Evolutionary conservation across 2,329 filamentous ascomycete species (phyloP).

Genomic region (Didymella glomerata): DNA sequence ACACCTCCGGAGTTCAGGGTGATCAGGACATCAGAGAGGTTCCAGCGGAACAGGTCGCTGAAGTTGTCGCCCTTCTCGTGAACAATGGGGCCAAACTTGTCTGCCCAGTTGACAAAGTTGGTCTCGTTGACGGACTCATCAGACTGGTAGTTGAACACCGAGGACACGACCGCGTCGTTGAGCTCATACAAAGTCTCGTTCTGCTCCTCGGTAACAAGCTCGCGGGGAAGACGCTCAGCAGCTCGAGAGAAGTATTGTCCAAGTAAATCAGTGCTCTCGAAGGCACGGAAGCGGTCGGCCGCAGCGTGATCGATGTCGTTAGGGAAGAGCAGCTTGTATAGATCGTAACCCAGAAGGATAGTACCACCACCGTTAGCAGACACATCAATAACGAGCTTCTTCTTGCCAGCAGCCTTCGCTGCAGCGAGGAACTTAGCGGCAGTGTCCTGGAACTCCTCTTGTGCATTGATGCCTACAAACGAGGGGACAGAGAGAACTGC

Average conservation of each 20-base stretch:
- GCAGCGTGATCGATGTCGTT: slow-evolving; percentile 57
- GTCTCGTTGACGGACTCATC: slow-evolving; percentile 59
- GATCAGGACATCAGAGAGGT: slow-evolving; percentile 53
- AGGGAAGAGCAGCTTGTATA: slow-evolving; percentile 67
- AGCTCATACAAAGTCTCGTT: slow-evolving; percentile 51
- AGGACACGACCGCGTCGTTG: slow-evolving; percentile 49
- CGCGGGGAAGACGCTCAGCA: slow-evolving; percentile 44
- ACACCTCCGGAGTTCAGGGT: slow-evolving; percentile 46
- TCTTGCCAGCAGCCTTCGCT: slow-evolving; percentile 62
- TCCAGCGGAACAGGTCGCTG: slow-evolving; percentile 65
- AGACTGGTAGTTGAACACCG: slow-evolving; percentile 58
- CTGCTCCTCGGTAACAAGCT: slow-evolving; percentile 33
- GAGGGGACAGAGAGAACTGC: slow-evolving; percentile 57
- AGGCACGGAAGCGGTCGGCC: slow-evolving; percentile 61
- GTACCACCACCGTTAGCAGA: slow-evolving; percentile 67
- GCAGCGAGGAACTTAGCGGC: slow-evolving; percentile 54
- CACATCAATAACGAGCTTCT: slow-evolving; percentile 68
- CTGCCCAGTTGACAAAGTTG: slow-evolving; percentile 57
- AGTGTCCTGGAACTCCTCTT: slow-evolving; percentile 53
- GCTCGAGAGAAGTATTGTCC: slow-evolving; percentile 51
- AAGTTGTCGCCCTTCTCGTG: slow-evolving; percentile 61
- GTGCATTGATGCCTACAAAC: slow-evolving; percentile 48
- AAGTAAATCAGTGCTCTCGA: slow-evolving; percentile 58
- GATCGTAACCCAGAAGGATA: slow-evolving; percentile 67
- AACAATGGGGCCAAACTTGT: slow-evolving; percentile 57